Evolutionary conservation across 768 basidiomycete genomes (phyloP).

Genomic region (Rhizopogon vulgaris): DNA sequence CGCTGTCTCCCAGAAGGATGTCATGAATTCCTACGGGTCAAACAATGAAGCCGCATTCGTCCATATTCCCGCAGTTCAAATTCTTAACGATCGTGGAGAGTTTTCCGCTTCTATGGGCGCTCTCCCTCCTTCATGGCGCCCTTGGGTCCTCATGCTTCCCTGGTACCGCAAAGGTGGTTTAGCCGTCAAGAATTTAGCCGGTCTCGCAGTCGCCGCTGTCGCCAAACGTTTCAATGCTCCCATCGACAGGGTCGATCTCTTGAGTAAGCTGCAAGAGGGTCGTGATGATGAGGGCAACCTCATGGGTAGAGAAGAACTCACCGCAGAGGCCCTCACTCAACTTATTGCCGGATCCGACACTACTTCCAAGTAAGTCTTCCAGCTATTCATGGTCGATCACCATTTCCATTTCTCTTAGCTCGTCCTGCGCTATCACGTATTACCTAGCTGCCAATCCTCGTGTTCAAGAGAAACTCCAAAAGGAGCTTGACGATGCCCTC

Average conservation of each 20-base stretch:
- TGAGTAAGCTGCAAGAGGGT: constrained; percentile 74
- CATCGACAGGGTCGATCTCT: constrained; percentile 71
- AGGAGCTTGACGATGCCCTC: constrained; percentile 61
- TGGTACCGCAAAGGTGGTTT: constrained; percentile 67
- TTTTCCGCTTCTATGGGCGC: constrained; percentile 81
- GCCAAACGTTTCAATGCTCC: constrained; percentile 63
- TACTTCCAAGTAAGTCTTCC: constrained; percentile 70
- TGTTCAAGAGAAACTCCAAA: constrained; percentile 66
- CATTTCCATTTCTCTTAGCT: constrained; percentile 38
- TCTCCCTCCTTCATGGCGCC: constrained; percentile 66
- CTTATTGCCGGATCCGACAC: constrained; percentile 90
- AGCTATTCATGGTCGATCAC: not conserved
- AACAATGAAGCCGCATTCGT: constrained; percentile 38
- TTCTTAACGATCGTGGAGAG: constrained; percentile 85
- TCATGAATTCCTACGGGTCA: constrained; percentile 51
- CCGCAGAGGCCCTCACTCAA: constrained; percentile 82
- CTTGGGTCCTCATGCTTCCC: constrained; percentile 58
- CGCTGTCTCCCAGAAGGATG: constrained; percentile 48
- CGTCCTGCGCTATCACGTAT: constrained; percentile 85
- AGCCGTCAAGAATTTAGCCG: constrained; percentile 69
- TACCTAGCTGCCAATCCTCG: constrained; percentile 65
- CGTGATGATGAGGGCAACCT: constrained; percentile 73
- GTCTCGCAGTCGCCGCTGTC: constrained; percentile 77
- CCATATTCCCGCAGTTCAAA: constrained; percentile 74
- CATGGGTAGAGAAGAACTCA: constrained; percentile 78